Base-by-base conservation (phyloP, 805 yeast species). In the Candida dendrica region DNA sequence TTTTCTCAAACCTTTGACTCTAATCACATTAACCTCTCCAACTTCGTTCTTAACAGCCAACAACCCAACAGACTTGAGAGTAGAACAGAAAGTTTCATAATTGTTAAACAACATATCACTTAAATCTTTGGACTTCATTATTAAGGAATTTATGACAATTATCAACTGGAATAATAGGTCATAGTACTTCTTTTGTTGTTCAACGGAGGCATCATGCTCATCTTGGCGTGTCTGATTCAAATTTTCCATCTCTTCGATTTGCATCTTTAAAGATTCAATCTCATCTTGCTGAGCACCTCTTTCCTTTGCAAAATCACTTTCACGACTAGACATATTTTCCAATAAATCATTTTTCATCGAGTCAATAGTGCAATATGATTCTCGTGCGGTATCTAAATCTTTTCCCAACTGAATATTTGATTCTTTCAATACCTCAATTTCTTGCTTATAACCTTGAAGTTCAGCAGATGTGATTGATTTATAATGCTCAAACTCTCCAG, bases 1-100 rank as follows among this genome's bases (percentile, higher is more conserved):
- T 38, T 74, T 72, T 47, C 79, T 68, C 47, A 85, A 64, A 0
- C 96, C 96, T 56, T 85, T 85, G 3, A 88, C 96, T 46, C 97
- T 71, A 38, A 79, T 79, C 24, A 85, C 76, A 39, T 71, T 71
- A 35, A 71, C 65, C 9, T 60, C 65, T 15, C 68, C 65, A 11
- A 59, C 52, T 1, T 57, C 57, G 34, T 71, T 73, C 39, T 69
- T 69, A 2, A 75, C 68, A 38, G 85, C 69, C 31, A 88, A 69
- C 37, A 89, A 66, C 0, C 97, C 96, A 69, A 89, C 79, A 1
- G 55, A 48, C 38, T 49, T 53, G 40, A 56, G 47, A 36, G 52
- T 51, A 19, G 48, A 24, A 34, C 52, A 47, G 3, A 51, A 44
- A 1, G 48, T 32, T 10, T 47, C 47, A 33, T 55, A 56, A 37